These are phyloP conservation scores for Talaromyces pinophilus DNA, from an alignment of 2,329 filamentous ascomycete species.

Conservation along the genomic window DNA sequence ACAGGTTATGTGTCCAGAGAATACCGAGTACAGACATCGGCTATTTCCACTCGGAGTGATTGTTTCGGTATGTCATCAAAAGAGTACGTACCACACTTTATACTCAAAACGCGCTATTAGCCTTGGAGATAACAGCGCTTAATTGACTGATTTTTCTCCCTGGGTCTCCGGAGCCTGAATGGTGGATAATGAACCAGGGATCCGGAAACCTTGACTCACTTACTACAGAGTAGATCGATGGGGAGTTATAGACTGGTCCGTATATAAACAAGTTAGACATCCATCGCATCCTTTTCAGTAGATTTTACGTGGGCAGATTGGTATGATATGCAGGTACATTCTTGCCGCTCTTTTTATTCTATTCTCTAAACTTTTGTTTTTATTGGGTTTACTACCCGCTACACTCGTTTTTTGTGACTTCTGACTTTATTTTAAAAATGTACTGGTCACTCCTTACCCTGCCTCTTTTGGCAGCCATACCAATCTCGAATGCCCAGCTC, in stretches of 20 bases:
- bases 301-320: neutral
- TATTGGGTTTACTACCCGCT: neutral
- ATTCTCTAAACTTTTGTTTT: neutral
- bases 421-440: neutral
- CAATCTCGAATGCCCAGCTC: conserved; percentile 37
- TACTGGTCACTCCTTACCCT: neutral
- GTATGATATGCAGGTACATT: neutral
- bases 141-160: neutral
- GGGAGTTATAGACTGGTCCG: neutral
- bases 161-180: neutral
- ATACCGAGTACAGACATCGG: neutral
- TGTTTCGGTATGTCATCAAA: neutral
- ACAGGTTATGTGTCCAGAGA: neutral
- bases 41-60: neutral
- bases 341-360: neutral
- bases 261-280: neutral
- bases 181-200: neutral
- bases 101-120: neutral
- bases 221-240: neutral
- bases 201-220: neutral
- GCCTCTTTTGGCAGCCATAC: neutral
- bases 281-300: neutral
- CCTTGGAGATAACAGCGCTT: neutral
- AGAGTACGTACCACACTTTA: neutral
- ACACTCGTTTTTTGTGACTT: neutral